A percentile compares a stretch with the other conserved stretches of the same genome.
These are phyloP conservation scores for Podila epicladia DNA, from an alignment of 192 early-diverging fungal genomes.

Conservation along the genomic window DNA sequence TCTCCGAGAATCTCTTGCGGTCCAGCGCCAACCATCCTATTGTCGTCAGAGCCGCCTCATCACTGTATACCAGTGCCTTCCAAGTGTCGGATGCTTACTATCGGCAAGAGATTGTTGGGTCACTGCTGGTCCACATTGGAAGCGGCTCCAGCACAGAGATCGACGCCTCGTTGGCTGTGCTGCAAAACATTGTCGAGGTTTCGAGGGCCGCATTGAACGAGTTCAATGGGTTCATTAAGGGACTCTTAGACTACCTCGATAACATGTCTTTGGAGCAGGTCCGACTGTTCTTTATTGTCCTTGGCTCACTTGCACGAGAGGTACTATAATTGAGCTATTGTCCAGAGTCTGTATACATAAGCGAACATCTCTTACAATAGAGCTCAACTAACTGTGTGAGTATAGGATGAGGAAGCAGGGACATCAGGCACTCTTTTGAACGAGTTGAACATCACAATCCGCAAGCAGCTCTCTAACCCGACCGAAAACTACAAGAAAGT, in stretches of 20 bases:
- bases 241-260: constrained; percentile 77
- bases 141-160: constrained; percentile 71
- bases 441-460: constrained; percentile 77
- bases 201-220: constrained; percentile 62
- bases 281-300: constrained; percentile 70
- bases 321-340: constrained; percentile 12
- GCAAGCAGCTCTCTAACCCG: constrained; percentile 82
- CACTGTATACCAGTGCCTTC: constrained; percentile 63
- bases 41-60: constrained; percentile 52
- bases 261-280: constrained; percentile 71
- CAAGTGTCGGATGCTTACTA: constrained; percentile 70
- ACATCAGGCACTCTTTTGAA: constrained; percentile 62
- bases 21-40: constrained; percentile 57
- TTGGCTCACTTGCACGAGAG: constrained; percentile 69
- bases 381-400: not conserved
- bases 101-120: constrained; percentile 82
- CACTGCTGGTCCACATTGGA: constrained; percentile 81
- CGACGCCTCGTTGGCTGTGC: constrained; percentile 67
- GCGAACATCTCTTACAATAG: not conserved
- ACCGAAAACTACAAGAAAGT: constrained; percentile 71
- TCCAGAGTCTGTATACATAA: not conserved
- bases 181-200: constrained; percentile 60
- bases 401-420: constrained; percentile 41
- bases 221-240: constrained; percentile 76
- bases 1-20: constrained; percentile 69